Base-by-base conservation (phyloP, 2,329 filamentous ascomycete species). In the Colletotrichum endophyticum region DNA sequence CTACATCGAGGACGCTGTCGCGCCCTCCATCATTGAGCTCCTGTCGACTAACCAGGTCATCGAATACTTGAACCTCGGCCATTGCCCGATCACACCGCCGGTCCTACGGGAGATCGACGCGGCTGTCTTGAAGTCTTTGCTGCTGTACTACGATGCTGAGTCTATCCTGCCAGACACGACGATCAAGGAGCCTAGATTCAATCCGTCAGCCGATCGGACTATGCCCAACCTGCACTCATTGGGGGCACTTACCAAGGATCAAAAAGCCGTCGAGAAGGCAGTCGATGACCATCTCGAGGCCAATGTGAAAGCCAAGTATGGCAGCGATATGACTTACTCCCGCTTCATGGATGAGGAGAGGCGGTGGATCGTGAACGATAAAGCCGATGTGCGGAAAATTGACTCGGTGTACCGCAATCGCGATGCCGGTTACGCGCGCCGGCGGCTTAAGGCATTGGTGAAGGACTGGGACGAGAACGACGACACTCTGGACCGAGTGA, bases 401-500 rank as follows among this genome's bases (percentile, higher is more conserved):
- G 86, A 87, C 77, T 86, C 85, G 19, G 85, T 87, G 44, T 88
- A 87, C 72, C 84, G 86, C 15, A 87, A 87, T 69, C 81, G 84
- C 12, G 85, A 88, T 72, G 84, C 84, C 13, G 84, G 84, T 6
- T 78, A 83, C 66, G 84, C 84, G 8, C 81, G 85, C n/a, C 80
- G 84, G 2, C 81, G 82, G 19, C 74, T 84, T 44, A 77, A 84
- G 80, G 82, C 80, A 34, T 79, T 87, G 73, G 80, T 84, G 25
- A 87, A 86, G 70, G 79, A 83, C 53, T 87, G 86, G 86, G 82
- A 86, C 57, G 84, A 86, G 74, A 83, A 82, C 7, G 85, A 87
- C 72, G 81, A 84, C 63, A 85, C 84, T 12, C 78, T 87, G 56
- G 81, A 83, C 36, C 82, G 82, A 39, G 84, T 86, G 2, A 84